Evolutionary conservation across 1,139 yeast species (phyloP).

Genomic region (Pichia sp.): DNA sequence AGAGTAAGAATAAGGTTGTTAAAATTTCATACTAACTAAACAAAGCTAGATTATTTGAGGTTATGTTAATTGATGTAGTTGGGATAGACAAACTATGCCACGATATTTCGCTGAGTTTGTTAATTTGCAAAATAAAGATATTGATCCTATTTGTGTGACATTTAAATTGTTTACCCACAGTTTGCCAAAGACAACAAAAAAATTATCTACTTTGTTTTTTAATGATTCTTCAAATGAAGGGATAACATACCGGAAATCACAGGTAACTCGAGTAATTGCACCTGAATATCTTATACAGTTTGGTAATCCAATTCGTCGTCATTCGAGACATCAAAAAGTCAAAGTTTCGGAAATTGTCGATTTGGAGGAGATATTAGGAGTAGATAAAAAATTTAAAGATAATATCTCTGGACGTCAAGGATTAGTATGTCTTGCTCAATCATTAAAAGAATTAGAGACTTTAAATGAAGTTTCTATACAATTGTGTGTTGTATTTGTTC

Average conservation of each 20-base stretch:
- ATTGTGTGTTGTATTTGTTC: slow-evolving; percentile 12
- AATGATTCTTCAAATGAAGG: not conserved
- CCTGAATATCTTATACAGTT: slow-evolving; percentile 16
- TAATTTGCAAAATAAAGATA: not conserved
- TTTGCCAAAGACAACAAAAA: slow-evolving; percentile 8
- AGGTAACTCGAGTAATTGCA: slow-evolving; percentile 12
- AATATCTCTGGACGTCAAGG: slow-evolving; percentile 8
- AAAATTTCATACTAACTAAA: too few relatives aligned
- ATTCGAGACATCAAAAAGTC: too few relatives aligned
- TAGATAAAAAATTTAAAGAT: not conserved
- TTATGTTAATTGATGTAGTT: too few relatives aligned
- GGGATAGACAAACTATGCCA: slow-evolving; percentile 5
- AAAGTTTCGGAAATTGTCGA: not conserved
- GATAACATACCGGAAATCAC: slow-evolving; percentile 8
- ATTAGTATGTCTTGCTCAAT: slow-evolving; percentile 8
- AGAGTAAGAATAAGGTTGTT: too few relatives aligned
- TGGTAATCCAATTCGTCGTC: slow-evolving; percentile 11
- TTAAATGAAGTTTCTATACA: slow-evolving; percentile 1
- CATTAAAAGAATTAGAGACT: not conserved
- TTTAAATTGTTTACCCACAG: slow-evolving; percentile 9
- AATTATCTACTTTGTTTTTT: slow-evolving; percentile 3
- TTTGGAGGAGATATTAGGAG: not conserved
- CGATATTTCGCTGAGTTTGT: slow-evolving; percentile 14
- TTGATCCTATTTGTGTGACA: slow-evolving; percentile 4
- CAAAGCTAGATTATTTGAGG: too few relatives aligned